phyloP scores from a whole-genome alignment of 2,329 filamentous ascomycete genomes.

The Colletotrichum sansevieriae region DNA sequence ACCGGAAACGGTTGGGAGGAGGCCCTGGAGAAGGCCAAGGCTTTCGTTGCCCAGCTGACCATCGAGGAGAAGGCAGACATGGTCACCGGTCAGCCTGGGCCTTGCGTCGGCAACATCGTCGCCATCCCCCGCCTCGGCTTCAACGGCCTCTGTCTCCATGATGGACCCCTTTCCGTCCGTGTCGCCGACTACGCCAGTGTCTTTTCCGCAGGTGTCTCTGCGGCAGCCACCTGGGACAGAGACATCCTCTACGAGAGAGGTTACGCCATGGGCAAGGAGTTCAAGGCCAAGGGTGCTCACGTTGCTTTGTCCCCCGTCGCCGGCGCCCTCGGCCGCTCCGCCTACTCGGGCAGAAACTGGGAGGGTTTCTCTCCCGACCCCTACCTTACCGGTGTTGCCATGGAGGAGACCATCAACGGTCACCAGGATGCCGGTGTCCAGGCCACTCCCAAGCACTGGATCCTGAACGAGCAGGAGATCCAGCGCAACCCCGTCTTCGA shows the following conservation, averaged over 20 bases:
- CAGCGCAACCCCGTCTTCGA: conserved; percentile 48
- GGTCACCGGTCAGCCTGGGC: conserved; percentile 51
- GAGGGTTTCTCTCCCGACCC: conserved; percentile 75
- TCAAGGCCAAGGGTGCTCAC: conserved; percentile 79
- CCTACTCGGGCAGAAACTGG: conserved; percentile 73
- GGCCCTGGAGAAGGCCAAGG: conserved; percentile 53
- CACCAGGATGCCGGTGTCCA: conserved; percentile 54
- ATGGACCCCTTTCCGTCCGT: conserved; percentile 54
- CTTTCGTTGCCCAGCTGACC: conserved; percentile 48
- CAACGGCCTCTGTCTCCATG: conserved; percentile 56
- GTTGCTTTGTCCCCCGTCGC: conserved; percentile 69
- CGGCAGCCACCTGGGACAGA: conserved; percentile 76
- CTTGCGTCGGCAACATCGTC: conserved; percentile 53
- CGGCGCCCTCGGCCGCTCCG: conserved; percentile 58
- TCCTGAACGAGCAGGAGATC: conserved; percentile 54
- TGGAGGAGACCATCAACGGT: conserved; percentile 52
- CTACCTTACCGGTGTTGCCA: conserved; percentile 71
- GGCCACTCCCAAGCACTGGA: conserved; percentile 55
- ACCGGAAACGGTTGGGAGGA: conserved; percentile 53
- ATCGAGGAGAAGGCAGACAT: conserved; percentile 50
- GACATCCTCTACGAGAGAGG: conserved; percentile 67
- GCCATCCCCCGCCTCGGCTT: conserved; percentile 57
- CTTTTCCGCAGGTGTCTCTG: conserved; percentile 71
- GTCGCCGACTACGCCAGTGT: conserved; percentile 59
- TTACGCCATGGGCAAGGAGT: conserved; percentile 66